These are phyloP conservation scores for Phytophthora vignae DNA, from an alignment of 352 stramenopile genomes.

Conservation along the genomic window DNA sequence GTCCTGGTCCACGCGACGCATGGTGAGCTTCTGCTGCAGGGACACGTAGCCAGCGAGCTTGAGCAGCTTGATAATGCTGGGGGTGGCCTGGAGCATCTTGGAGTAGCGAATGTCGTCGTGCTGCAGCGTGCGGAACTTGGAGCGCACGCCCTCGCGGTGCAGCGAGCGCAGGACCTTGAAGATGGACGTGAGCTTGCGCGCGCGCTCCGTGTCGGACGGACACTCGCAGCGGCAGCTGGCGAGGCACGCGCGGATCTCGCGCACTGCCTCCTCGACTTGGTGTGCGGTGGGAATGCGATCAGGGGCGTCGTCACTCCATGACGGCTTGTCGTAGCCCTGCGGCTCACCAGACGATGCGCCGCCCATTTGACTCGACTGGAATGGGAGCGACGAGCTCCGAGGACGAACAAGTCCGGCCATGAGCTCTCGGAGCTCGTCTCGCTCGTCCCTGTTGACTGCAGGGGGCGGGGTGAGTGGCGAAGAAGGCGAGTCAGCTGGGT, in stretches of 20 bases:
- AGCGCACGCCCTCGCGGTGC: conserved; percentile 66
- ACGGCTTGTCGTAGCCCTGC: conserved; percentile 47
- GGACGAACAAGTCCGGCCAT: conserved; percentile 71
- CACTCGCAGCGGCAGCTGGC: conserved; percentile 71
- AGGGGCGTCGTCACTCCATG: conserved; percentile 66
- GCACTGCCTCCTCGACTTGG: conserved; percentile 55
- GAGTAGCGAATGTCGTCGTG: conserved; percentile 81
- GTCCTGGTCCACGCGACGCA: conserved; percentile 73
- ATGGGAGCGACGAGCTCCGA: conserved; percentile 69
- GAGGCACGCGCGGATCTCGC: conserved; percentile 62
- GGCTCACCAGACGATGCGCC: conserved; percentile 47
- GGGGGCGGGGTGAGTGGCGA: conserved; percentile 22
- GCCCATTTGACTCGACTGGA: conserved; percentile 48
- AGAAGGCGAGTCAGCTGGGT: conserved; percentile 23
- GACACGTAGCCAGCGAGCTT: conserved; percentile 81
- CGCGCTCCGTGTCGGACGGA: conserved; percentile 66
- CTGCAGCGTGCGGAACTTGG: conserved; percentile 70
- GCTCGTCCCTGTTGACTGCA: conserved; percentile 40
- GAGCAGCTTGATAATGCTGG: conserved; percentile 82
- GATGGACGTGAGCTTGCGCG: conserved; percentile 72
- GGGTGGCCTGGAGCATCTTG: conserved; percentile 68
- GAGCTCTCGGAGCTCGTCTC: conserved; percentile 63
- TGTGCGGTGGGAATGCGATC: conserved; percentile 45
- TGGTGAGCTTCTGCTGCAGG: conserved; percentile 75
- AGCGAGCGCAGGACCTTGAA: conserved; percentile 76